A percentile compares a stretch with the other conserved stretches of the same genome.
These are phyloP conservation scores for Penicillium alfredii DNA, from an alignment of 495 filamentous ascomycete species.

Conservation along the genomic window DNA sequence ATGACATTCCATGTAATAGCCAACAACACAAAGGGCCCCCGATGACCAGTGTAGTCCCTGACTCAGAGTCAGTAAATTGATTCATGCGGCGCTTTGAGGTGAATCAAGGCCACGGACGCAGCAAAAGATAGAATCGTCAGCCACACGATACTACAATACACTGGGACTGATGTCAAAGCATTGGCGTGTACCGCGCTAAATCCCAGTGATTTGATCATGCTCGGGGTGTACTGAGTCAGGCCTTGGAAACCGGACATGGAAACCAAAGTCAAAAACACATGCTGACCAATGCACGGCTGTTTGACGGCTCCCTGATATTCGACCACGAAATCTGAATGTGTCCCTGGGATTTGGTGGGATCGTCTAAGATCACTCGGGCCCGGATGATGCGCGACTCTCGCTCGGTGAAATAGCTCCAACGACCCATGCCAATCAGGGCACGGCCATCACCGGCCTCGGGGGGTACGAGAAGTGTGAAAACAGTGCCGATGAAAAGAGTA, in stretches of 20 bases:
- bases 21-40: conserved; percentile 37
- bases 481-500: conserved; percentile 44
- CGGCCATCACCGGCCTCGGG: conserved; percentile 33
- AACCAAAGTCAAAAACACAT: conserved; percentile 34
- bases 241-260: conserved; percentile 44
- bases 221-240: conserved; percentile 35
- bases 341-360: conserved; percentile 35
- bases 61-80: background rate
- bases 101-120: conserved; percentile 26
- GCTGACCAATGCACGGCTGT: conserved; percentile 39
- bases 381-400: conserved; percentile 39
- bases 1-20: conserved; percentile 42
- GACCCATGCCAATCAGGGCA: conserved; percentile 37
- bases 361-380: conserved; percentile 38
- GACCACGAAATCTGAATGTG: conserved; percentile 36
- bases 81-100: no score
- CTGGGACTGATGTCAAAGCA: conserved; percentile 45
- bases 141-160: conserved; percentile 42
- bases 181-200: conserved; percentile 44
- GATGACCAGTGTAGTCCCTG: conserved; percentile 41
- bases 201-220: conserved; percentile 38
- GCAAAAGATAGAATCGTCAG: conserved; percentile 36
- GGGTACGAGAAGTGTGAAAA: conserved; percentile 48
- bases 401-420: conserved; percentile 39
- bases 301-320: conserved; percentile 36